A percentile compares a stretch with the other conserved stretches of the same genome.
phyloP scores from a whole-genome alignment of 306 rosid genomes.

The Ormosia emarginata region DNA sequence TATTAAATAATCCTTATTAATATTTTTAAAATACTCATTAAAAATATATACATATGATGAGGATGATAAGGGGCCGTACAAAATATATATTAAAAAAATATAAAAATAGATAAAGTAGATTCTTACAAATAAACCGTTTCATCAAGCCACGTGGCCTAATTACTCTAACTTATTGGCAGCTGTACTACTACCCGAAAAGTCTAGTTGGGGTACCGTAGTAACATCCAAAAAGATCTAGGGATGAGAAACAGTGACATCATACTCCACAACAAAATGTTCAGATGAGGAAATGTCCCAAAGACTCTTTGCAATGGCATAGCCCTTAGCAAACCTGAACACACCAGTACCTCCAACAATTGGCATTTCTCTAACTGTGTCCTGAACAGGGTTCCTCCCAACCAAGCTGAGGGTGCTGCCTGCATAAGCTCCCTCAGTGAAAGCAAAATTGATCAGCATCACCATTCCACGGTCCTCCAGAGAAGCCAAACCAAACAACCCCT shows the following conservation, averaged over 20 bases:
- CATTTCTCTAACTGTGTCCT: conserved; percentile 14
- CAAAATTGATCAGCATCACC: conserved; percentile 26
- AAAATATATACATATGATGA: too few relatives aligned
- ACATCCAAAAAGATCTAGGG: neutral
- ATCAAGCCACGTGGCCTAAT: too few relatives aligned
- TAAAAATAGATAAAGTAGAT: too few relatives aligned
- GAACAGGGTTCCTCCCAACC: conserved; percentile 32
- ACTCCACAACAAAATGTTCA: conserved; percentile 22
- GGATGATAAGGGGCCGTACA: too few relatives aligned
- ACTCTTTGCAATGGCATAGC: conserved; percentile 23
- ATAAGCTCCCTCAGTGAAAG: neutral
- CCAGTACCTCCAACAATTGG: conserved; percentile 33
- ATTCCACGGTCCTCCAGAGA: conserved; percentile 10
- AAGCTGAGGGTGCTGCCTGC: conserved; percentile 25
- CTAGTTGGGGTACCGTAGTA: too few relatives aligned
- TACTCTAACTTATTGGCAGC: too few relatives aligned
- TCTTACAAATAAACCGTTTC: too few relatives aligned
- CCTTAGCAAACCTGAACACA: conserved; percentile 17
- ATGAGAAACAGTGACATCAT: conserved; percentile 13
- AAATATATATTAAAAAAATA: too few relatives aligned
- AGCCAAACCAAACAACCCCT: conserved; percentile 21
- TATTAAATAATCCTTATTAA: too few relatives aligned
- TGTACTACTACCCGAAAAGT: too few relatives aligned
- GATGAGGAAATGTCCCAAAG: neutral
- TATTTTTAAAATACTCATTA: too few relatives aligned